Conservation (phyloP, 1,284 basidiomycete genomes). For the Boletus smithii region DNA sequence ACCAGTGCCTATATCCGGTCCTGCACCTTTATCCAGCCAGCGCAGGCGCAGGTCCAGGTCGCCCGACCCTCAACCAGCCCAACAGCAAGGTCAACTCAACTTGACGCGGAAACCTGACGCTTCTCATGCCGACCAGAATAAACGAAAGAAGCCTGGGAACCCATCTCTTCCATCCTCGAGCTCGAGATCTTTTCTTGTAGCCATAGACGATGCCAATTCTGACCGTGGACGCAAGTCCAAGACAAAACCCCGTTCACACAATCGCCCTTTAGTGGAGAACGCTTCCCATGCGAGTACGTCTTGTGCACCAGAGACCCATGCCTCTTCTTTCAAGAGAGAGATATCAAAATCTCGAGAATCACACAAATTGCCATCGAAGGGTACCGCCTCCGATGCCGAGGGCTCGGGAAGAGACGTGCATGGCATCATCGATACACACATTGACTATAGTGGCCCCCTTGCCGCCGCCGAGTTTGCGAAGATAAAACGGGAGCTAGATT, state of each 20-base stretch:
- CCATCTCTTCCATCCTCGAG: conserved; percentile 14
- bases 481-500: conserved; percentile 42
- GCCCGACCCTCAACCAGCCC: conserved; percentile 21
- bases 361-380: conserved; percentile 17
- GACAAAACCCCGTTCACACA: conserved; percentile 27
- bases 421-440: conserved; percentile 17
- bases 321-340: conserved; percentile 19
- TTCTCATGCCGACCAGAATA: conserved; percentile 22
- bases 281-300: conserved; percentile 9
- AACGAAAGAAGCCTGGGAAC: conserved; percentile 30
- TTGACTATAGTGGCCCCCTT: conserved; percentile 30
- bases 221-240: conserved; percentile 35
- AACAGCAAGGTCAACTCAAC: conserved; percentile 11
- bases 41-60: conserved; percentile 30
- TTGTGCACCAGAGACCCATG: conserved; percentile 13
- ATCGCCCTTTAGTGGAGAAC: conserved; percentile 28
- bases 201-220: conserved; percentile 26
- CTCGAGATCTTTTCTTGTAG: conserved; percentile 27
- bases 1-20: conserved; percentile 18
- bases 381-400: conserved; percentile 27
- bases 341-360: conserved; percentile 34
- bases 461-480: conserved; percentile 35
- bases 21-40: conserved; percentile 12
- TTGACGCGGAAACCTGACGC: conserved; percentile 18
- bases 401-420: conserved; percentile 23